A percentile compares a stretch with the other conserved stretches of the same genome.
These are phyloP conservation scores for Kokia cookei DNA, from an alignment of 441 rosid genomes.

Conservation along the genomic window DNA sequence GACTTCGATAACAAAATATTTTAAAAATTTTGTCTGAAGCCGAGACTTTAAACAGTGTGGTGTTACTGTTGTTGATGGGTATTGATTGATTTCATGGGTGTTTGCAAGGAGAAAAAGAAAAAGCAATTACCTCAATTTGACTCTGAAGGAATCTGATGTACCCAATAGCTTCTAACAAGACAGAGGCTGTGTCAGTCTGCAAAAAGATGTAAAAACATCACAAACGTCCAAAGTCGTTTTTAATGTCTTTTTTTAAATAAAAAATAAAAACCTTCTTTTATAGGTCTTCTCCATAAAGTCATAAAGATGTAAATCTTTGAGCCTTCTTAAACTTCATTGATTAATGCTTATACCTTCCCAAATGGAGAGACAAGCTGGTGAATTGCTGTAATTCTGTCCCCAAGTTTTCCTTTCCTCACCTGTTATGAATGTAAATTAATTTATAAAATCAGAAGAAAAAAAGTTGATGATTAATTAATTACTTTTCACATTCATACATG, in stretches of 20 bases:
- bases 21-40: not conserved
- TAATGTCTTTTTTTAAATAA: not conserved
- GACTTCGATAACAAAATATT: conserved; percentile 11
- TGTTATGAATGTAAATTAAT: conserved; percentile 14
- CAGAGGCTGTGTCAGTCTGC: conserved; percentile 99
- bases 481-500: not conserved
- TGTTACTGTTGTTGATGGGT: not conserved
- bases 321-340: no score
- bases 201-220: conserved; percentile 34
- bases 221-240: conserved; percentile 43
- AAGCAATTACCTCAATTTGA: conserved; percentile 87
- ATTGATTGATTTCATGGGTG: conserved; percentile 20
- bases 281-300: no score
- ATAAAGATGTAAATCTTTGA: no score
- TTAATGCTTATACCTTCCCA: conserved; percentile 59
- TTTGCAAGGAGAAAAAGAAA: conserved; percentile 18
- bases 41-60: conserved; percentile 17
- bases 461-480: not conserved
- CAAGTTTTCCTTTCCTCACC: conserved; percentile 95
- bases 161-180: conserved; percentile 92
- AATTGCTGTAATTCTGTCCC: conserved; percentile 88
- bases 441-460: not conserved
- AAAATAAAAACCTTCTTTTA: not conserved
- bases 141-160: conserved; percentile 98
- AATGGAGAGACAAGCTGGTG: conserved; percentile 99